These are phyloP conservation scores for Kluyveromyces starmeri DNA, from an alignment of 805 yeast species.

Conservation along the genomic window DNA sequence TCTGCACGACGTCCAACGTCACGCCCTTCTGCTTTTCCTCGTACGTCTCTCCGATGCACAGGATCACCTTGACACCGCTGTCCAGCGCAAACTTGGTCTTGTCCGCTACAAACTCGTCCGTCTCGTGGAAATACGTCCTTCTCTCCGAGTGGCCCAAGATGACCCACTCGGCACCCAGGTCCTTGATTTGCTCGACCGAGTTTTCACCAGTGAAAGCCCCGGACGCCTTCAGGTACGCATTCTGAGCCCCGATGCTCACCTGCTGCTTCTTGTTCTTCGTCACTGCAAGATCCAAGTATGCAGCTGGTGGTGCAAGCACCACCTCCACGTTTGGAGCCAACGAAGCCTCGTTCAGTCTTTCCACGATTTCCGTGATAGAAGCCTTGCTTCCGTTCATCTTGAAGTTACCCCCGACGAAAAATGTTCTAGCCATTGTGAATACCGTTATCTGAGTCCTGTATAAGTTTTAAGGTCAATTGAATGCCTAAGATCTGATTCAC, in stretches of 20 bases:
- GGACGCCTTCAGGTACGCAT: conserved; percentile 73
- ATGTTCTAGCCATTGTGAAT: conserved; percentile 71
- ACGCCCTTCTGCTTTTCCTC: conserved; percentile 88
- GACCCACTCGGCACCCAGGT: conserved; percentile 89
- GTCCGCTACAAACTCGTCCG: conserved; percentile 84
- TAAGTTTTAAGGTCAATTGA: too few relatives aligned
- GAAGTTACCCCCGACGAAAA: conserved; percentile 99
- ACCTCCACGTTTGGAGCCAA: conserved; percentile 79
- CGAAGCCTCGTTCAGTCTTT: conserved; percentile 67
- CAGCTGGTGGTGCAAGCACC: conserved; percentile 93
- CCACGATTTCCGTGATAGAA: conserved; percentile 77
- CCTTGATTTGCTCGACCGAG: conserved; percentile 81
- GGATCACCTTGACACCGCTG: conserved; percentile 79
- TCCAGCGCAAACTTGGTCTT: conserved; percentile 93
- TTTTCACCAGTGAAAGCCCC: conserved; percentile 99
- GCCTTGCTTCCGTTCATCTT: conserved; percentile 93
- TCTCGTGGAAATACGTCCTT: conserved; percentile 85
- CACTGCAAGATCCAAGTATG: conserved; percentile 75
- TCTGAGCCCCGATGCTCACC: conserved; percentile 84
- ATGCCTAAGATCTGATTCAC: too few relatives aligned
- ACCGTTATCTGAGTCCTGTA: too few relatives aligned
- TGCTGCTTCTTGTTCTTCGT: conserved; percentile 57
- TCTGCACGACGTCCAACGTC: conserved; percentile 78
- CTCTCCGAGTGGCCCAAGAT: conserved; percentile 98
- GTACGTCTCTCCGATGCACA: conserved; percentile 95